These are phyloP conservation scores for Plenodomus lindquistii DNA, from an alignment of 2,329 filamentous ascomycete species.

Conservation along the genomic window DNA sequence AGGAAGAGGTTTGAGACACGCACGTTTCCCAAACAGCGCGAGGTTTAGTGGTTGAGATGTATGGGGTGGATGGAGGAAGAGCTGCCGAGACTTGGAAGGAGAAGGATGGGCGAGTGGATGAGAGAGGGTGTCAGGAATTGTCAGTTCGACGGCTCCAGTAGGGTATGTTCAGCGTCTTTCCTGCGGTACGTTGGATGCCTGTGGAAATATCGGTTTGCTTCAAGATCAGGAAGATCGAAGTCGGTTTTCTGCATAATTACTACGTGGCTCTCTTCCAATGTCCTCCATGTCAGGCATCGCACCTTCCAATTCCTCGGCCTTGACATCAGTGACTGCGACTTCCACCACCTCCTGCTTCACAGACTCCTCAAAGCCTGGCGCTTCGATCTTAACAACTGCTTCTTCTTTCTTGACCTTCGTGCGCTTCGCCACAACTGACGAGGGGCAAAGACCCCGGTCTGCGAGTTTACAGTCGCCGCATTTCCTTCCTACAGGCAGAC, in stretches of 20 bases:
- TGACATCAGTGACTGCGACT: conserved; percentile 23
- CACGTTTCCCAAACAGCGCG: not conserved
- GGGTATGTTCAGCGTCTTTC: no score
- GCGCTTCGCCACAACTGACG: conserved; percentile 52
- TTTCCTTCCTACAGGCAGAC: conserved; percentile 74
- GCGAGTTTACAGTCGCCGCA: conserved; percentile 89
- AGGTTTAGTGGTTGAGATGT: no score
- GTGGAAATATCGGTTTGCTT: no score
- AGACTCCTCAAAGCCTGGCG: conserved; percentile 34
- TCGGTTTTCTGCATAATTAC: not conserved
- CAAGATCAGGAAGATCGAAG: no score
- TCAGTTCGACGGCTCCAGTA: no score
- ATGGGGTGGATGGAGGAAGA: no score
- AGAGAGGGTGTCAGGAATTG: no score
- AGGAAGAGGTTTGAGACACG: not conserved
- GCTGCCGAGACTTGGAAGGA: no score
- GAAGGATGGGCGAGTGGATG: no score
- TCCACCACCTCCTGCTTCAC: conserved; percentile 24
- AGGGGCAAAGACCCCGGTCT: conserved; percentile 71
- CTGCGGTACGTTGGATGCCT: no score
- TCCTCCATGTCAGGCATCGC: conserved; percentile 39
- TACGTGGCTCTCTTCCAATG: conserved; percentile 26
- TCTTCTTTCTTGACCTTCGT: conserved; percentile 56
- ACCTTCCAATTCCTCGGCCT: conserved; percentile 29
- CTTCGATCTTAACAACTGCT: conserved; percentile 41